Evolutionary conservation across 768 basidiomycete genomes (phyloP).

Genomic region (Galerina sulciceps): DNA sequence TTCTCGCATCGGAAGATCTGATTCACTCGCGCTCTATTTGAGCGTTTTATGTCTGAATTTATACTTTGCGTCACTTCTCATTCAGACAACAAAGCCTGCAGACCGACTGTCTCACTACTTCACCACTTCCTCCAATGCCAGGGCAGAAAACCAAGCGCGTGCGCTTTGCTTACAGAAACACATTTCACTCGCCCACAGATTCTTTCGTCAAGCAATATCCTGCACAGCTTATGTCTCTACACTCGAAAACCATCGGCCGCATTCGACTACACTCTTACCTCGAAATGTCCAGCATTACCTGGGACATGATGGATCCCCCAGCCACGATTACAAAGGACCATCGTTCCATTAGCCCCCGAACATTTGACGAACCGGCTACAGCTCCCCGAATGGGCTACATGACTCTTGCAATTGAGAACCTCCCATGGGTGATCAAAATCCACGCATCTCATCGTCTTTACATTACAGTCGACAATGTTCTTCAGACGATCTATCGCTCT

Average conservation of each 20-base stretch:
- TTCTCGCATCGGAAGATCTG: too few species aligned
- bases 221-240: background rate
- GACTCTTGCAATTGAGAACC: conserved; percentile 27
- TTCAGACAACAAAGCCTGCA: too few species aligned
- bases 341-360: conserved; percentile 23
- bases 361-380: conserved; percentile 36
- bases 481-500: conserved; percentile 26
- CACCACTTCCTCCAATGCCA: background rate
- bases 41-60: too few species aligned
- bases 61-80: too few species aligned
- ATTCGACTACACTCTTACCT: conserved; percentile 30
- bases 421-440: conserved; percentile 43
- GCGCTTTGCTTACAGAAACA: conserved; percentile 24
- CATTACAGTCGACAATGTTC: conserved; percentile 41
- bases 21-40: too few species aligned
- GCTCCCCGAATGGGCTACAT: conserved; percentile 32
- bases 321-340: conserved; percentile 27
- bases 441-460: conserved; percentile 26
- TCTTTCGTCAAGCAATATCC: background rate
- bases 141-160: conserved; percentile 12
- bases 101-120: background rate
- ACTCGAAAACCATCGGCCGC: background rate
- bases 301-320: conserved; percentile 31
- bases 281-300: conserved; percentile 26
- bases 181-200: conserved; percentile 12